Evolutionary conservation across 2,329 filamentous ascomycete genomes (phyloP), one percentile per base, ranked within the genome.

Genomic region (Raffaelea ambrosiae): DNA sequence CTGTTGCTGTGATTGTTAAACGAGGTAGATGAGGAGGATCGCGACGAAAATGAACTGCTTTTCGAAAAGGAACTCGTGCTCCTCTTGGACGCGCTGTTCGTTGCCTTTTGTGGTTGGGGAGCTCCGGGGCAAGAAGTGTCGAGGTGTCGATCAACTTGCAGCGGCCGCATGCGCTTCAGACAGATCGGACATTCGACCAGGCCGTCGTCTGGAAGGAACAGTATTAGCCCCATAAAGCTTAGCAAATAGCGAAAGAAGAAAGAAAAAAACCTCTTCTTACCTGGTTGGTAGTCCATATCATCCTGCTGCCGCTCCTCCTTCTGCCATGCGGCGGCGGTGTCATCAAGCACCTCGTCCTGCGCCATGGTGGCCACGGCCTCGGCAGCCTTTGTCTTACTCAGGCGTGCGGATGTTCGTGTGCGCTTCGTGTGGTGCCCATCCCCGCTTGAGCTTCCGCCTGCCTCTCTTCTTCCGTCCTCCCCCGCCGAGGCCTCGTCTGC

Each of bases 131-230:
- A 72, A 10, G 64, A 89, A 8, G 70, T 76, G 63, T 95, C 88
- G 29, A 97, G 68, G 66, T 97, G 93, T n/a, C 71, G 65, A 57
- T 87, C 89, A 4, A 97, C 87, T 47, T 76, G 73, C 54, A 77
- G 77, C 44, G 83, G 77, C 63, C 93, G 94, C 84, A 97, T 95
- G 44, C 81, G 77, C 57, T 70, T 74, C 44, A 72, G 70, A 62
- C 93, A 98, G 18, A 91, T 84, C 0, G 93, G 93, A 61, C 93
- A 98, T 38, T 79, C 73, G 1, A 90, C 86, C 14, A 93, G 70
- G 3, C 87, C 88, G 56, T 93, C 86, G 23, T 85, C 81, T 72
- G 60, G 22, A 19, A n/a, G 2, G 22, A 19, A 22, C 20, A 40
- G 31, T 44, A 45, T 51, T 38, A 38, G 36, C 38, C 14, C 8